Base-by-base conservation (phyloP, 495 filamentous ascomycete genomes). In the Penicillium ochrochloron region DNA sequence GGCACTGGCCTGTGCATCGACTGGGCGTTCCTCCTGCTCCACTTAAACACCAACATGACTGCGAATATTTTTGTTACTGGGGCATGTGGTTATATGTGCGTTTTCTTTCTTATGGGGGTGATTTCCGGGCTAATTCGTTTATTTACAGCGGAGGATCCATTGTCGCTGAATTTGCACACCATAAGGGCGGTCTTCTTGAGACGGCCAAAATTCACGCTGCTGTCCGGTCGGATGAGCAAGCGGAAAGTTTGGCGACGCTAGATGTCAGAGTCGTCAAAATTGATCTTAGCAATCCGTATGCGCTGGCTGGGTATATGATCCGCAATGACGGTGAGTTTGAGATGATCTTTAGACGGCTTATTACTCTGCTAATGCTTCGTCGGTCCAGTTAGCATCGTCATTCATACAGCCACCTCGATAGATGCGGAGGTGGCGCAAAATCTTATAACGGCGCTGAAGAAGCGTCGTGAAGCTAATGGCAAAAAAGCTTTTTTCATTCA, bases 221-320 rank as follows among this genome's bases (percentile, higher is more conserved):
- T 6, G 62, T 64, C 5, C 55, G 62, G 14, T 59, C 62, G n/a
- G 33, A 37, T 11, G 56, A 59, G 56, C 62, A 64, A 57, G 62
- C 62, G 9, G 21, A 59, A 2, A 64, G 56, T 33, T 29, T 64
- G 33, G 10, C 46, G 23, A 59, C 14, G 14, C 23, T 59, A 17
- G 48, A 59, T 29, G 35, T 59, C 15, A 53, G 8, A 23, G 55
- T 46, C 1, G 46, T 44, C 34, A 41, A 59, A 44, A 42, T 64
- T 34, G 51, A 64, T 52, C 42, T 64, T 4, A 58, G 35, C 19
- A 57, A 58, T 59, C 29, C 48, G 15, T 41, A 51, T 31, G 56
- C 46, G 6, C 34, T 64, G 42, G 42, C 56, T 9, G 62, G 57
- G 2, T 64, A 59, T 34, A 27, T 64, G 23, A 35, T 53, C 1